A percentile compares a stretch with the other conserved stretches of the same genome.
These are phyloP conservation scores for Andrographis paniculata DNA, from an alignment of 305 asterid species.

Conservation along the genomic window DNA sequence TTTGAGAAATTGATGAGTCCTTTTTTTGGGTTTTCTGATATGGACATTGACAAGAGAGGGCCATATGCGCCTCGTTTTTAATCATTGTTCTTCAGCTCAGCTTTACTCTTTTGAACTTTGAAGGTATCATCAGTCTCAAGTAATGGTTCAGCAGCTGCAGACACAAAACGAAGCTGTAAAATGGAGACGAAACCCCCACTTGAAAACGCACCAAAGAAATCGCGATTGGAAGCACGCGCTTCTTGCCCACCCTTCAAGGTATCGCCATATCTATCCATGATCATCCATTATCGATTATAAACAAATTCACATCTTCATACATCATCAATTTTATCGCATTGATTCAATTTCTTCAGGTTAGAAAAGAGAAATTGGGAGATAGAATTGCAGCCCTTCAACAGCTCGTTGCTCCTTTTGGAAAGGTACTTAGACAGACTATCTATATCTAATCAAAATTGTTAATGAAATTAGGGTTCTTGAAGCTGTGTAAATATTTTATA, in stretches of 20 bases:
- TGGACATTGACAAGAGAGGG: constrained; percentile 34
- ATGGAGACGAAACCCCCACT: constrained; percentile 46
- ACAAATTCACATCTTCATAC: background rate
- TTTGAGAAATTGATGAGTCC: constrained; percentile 30
- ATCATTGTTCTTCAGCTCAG: constrained; percentile 17
- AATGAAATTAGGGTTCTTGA: no score
- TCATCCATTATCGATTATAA: background rate
- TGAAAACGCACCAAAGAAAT: constrained; percentile 45
- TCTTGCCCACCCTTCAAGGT: constrained; percentile 90
- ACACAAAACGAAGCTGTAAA: constrained; percentile 37
- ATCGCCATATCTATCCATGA: background rate
- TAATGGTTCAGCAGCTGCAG: constrained; percentile 31
- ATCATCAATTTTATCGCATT: background rate
- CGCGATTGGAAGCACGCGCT: constrained; percentile 53
- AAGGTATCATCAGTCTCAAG: constrained; percentile 33
- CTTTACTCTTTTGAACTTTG: constrained; percentile 19
- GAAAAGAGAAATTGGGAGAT: constrained; percentile 89
- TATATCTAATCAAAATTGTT: background rate
- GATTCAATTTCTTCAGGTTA: constrained; percentile 37
- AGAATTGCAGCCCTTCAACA: constrained; percentile 90
- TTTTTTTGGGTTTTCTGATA: constrained; percentile 25
- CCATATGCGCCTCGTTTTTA: constrained; percentile 14
- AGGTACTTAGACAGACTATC: constrained; percentile 32
- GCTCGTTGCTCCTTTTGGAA: constrained; percentile 89
- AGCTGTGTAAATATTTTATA: no score